These are phyloP conservation scores for Pichia manshurica DNA, from an alignment of 805 yeast genomes.

Conservation along the genomic window DNA sequence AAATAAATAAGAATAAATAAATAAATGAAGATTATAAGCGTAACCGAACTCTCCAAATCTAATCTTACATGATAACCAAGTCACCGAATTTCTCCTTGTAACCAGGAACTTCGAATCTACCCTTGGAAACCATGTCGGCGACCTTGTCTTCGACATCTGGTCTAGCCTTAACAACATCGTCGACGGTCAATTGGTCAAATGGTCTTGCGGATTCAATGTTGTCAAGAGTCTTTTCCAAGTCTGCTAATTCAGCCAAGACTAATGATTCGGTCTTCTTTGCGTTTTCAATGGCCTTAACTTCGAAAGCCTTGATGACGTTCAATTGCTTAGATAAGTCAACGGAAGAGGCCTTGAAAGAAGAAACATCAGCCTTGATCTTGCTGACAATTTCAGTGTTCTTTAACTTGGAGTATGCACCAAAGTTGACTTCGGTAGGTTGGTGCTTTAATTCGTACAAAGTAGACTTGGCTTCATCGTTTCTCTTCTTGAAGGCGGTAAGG, in stretches of 20 bases:
- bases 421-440: conserved; percentile 77
- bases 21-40: conserved; percentile 12
- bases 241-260: conserved; percentile 79
- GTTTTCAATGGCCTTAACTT: conserved; percentile 90
- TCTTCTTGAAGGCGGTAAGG: conserved; percentile 86
- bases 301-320: conserved; percentile 88
- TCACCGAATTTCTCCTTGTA: conserved; percentile 98
- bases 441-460: conserved; percentile 61
- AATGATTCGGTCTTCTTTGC: conserved; percentile 89
- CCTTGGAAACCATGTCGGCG: conserved; percentile 88
- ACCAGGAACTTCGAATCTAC: conserved; percentile 97
- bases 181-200: conserved; percentile 93
- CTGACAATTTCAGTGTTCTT: conserved; percentile 76
- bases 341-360: conserved; percentile 73
- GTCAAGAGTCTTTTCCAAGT: conserved; percentile 79
- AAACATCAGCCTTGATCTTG: conserved; percentile 73
- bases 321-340: conserved; percentile 85
- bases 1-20: conserved; percentile 13
- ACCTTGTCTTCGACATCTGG: conserved; percentile 98
- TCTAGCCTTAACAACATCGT: conserved; percentile 89
- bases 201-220: conserved; percentile 98
- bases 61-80: conserved; percentile 76
- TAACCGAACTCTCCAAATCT: conserved; percentile 5
- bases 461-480: conserved; percentile 96
- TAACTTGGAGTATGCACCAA: conserved; percentile 68